These are phyloP conservation scores for Mucuna pruriens DNA, from an alignment of 306 rosid species.

Conservation along the genomic window DNA sequence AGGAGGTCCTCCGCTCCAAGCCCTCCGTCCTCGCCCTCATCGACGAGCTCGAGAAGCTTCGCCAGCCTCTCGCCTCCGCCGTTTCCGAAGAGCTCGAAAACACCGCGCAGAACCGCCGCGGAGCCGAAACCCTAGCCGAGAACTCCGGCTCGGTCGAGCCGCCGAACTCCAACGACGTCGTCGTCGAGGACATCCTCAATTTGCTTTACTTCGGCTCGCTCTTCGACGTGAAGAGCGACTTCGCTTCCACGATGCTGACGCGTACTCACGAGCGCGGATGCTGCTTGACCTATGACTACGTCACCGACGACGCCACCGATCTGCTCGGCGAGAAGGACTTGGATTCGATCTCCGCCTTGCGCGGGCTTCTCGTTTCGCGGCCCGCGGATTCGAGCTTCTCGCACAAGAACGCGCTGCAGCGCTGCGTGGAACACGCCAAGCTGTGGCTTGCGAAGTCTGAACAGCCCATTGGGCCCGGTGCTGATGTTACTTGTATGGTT, in stretches of 20 bases:
- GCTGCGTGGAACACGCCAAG: conserved; percentile 89
- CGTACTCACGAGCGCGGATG: conserved; percentile 93
- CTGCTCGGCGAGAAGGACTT: conserved; percentile 87
- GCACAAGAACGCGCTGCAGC: conserved; percentile 79
- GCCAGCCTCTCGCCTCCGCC: conserved; percentile 77
- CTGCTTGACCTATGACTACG: conserved; percentile 93
- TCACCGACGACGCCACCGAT: conserved; percentile 96
- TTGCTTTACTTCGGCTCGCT: conserved; percentile 88
- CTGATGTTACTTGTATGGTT: conserved; percentile 72
- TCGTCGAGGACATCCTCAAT: conserved; percentile 75
- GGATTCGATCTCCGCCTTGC: conserved; percentile 70
- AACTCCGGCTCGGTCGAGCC: neutral
- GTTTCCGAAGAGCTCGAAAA: conserved; percentile 67
- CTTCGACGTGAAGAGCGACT: conserved; percentile 87
- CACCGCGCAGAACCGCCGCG: conserved; percentile 36
- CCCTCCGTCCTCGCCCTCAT: conserved; percentile 58
- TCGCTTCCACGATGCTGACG: conserved; percentile 80
- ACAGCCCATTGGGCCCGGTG: conserved; percentile 66
- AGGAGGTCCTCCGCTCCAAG: conserved; percentile 84
- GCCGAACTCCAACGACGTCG: conserved; percentile 32
- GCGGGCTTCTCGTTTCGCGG: conserved; percentile 74
- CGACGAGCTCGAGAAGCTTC: conserved; percentile 95
- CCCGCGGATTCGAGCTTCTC: conserved; percentile 85
- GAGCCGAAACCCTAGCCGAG: conserved; percentile 14
- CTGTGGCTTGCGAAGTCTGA: conserved; percentile 76